Evolutionary conservation across 2,329 filamentous ascomycete genomes (phyloP).

Genomic region (Hymenoscyphus infarciens): DNA sequence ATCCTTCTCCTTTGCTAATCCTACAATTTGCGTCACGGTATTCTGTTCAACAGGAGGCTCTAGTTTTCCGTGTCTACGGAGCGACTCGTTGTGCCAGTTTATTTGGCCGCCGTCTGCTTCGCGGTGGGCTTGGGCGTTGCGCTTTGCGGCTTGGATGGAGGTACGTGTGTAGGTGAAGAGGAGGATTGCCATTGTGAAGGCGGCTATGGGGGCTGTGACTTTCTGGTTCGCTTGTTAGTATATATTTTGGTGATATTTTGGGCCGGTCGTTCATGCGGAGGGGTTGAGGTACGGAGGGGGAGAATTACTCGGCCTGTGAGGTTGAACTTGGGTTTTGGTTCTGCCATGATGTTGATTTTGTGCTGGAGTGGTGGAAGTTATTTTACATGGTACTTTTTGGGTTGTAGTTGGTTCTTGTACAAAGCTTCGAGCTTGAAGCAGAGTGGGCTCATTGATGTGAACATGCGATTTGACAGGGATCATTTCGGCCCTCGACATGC

Average conservation of each 20-base stretch:
- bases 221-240: constrained; percentile 19
- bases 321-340: constrained; percentile 26
- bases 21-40: constrained; percentile 34
- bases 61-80: constrained; percentile 49
- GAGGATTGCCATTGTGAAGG: constrained; percentile 52
- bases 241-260: background rate
- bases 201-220: constrained; percentile 48
- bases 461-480: constrained; percentile 1
- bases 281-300: background rate
- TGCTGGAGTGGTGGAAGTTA: background rate
- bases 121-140: constrained; percentile 57
- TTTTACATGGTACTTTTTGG: background rate
- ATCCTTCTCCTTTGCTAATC: constrained; percentile 19
- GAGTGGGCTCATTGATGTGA: background rate
- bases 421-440: background rate
- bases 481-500: background rate
- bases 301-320: constrained; percentile 27
- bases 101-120: constrained; percentile 55
- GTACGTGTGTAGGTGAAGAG: constrained; percentile 58
- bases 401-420: background rate
- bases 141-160: constrained; percentile 62
- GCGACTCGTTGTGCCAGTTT: constrained; percentile 51
- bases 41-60: constrained; percentile 38
- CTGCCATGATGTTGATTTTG: constrained; percentile 1
- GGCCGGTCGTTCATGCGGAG: background rate